Conservation (phyloP, 495 filamentous ascomycete species). For the Daldinia vernicosa region DNA sequence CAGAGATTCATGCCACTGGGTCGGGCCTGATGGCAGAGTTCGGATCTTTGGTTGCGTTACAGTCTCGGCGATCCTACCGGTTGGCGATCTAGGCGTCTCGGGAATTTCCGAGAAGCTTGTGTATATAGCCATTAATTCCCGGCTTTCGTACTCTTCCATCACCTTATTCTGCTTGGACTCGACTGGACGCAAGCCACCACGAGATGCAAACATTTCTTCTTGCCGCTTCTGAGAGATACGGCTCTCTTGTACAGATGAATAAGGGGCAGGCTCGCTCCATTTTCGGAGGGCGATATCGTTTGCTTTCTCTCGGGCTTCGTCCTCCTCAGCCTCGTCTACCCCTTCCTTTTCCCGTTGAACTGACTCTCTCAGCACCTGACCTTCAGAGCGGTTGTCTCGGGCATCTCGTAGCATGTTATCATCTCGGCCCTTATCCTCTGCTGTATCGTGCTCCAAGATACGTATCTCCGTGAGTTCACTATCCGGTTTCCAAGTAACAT, state of each 20-base stretch:
- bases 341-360: conserved; percentile 57
- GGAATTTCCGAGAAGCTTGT: conserved; percentile 78
- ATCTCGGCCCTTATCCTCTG: conserved; percentile 78
- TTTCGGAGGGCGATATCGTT: conserved; percentile 45
- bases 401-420: conserved; percentile 72
- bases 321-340: conserved; percentile 72
- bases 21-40: conserved; percentile 31
- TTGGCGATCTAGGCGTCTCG: conserved; percentile 76
- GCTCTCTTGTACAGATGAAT: not conserved
- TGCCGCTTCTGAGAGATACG: conserved; percentile 61
- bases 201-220: conserved; percentile 65
- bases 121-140: conserved; percentile 87
- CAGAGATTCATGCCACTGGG: conserved; percentile 38
- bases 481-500: conserved; percentile 73
- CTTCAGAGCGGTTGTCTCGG: conserved; percentile 77
- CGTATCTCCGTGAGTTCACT: conserved; percentile 75
- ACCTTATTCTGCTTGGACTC: conserved; percentile 70
- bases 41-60: conserved; percentile 19
- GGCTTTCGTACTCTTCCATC: conserved; percentile 76
- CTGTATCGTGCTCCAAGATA: conserved; percentile 76
- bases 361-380: conserved; percentile 66
- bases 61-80: conserved; percentile 41
- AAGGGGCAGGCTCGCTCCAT: conserved; percentile 37
- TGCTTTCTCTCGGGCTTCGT: conserved; percentile 33
- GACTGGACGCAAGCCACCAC: conserved; percentile 67